phyloP scores from a whole-genome alignment of 495 filamentous ascomycete species.

The Aspergillus sclerotioniger region DNA sequence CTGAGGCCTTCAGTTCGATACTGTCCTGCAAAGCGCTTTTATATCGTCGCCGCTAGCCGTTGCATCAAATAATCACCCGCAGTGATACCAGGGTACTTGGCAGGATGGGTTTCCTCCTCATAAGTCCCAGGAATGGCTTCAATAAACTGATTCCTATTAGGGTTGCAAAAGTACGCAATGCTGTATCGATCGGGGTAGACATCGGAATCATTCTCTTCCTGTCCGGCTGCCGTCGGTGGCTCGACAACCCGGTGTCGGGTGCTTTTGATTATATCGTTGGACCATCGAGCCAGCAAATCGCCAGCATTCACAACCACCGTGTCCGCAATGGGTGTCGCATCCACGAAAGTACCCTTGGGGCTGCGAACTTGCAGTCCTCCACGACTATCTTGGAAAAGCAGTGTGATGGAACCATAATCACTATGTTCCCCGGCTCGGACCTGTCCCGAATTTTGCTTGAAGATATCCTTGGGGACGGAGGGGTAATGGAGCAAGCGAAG shows the following conservation, averaged over 20 bases:
- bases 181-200: conserved; percentile 47
- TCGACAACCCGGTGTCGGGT: conserved; percentile 90
- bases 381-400: conserved; percentile 82
- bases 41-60: conserved; percentile 66
- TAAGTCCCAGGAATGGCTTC: conserved; percentile 87
- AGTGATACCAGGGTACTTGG: conserved; percentile 75
- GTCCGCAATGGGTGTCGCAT: conserved; percentile 77
- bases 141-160: conserved; percentile 74
- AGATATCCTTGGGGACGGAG: conserved; percentile 62
- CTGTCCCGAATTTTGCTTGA: conserved; percentile 66
- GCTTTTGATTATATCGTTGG: conserved; percentile 83
- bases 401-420: conserved; percentile 85
- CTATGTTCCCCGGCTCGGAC: conserved; percentile 84
- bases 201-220: conserved; percentile 24
- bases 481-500: conserved; percentile 91
- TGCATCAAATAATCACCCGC: conserved; percentile 81
- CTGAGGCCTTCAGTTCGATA: neutral
- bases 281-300: conserved; percentile 85
- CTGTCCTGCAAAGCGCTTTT: neutral
- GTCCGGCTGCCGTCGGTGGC: conserved; percentile 51
- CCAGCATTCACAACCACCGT: conserved; percentile 92
- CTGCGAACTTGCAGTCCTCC: conserved; percentile 84
- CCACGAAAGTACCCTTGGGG: conserved; percentile 73
- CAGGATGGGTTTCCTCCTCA: conserved; percentile 52
- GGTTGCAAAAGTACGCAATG: conserved; percentile 86